Conservation (phyloP, 805 yeast species). For the Blastobotrys mokoenaii region DNA sequence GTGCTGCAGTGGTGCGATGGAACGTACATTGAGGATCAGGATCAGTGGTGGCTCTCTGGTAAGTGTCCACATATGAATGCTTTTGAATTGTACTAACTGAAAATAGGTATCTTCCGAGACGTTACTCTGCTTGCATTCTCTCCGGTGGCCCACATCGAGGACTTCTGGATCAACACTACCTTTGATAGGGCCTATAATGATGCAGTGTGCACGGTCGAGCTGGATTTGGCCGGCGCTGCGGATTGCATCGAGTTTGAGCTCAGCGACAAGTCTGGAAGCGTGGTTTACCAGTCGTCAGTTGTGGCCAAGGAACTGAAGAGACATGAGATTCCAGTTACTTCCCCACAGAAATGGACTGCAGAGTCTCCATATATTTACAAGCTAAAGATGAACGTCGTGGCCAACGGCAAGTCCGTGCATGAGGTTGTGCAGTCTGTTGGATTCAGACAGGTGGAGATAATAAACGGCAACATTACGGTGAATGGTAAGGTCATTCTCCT, state of each 20-base stretch:
- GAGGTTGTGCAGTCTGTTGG: conserved; percentile 24
- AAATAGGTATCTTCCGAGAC: conserved; percentile 27
- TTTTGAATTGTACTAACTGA: not conserved
- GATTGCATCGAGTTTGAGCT: not conserved
- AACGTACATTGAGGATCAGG: conserved; percentile 30
- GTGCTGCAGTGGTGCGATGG: conserved; percentile 29
- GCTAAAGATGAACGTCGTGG: conserved; percentile 14
- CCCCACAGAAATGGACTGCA: conserved; percentile 30
- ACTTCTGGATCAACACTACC: conserved; percentile 18
- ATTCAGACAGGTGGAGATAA: conserved; percentile 27
- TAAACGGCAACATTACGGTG: conserved; percentile 24
- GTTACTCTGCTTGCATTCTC: conserved; percentile 26
- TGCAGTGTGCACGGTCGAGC: conserved; percentile 1
- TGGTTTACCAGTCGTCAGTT: not conserved
- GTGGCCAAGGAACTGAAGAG: not conserved
- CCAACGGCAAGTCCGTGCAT: conserved; percentile 9
- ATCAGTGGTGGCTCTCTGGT: conserved; percentile 33
- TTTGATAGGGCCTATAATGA: conserved; percentile 6
- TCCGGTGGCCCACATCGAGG: conserved; percentile 23
- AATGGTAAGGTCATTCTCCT: conserved; percentile 26
- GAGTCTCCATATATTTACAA: conserved; percentile 28
- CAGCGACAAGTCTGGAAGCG: not conserved
- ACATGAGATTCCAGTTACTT: conserved; percentile 5
- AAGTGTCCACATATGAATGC: too few species aligned
- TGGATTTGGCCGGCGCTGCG: not conserved